Conservation (phyloP, 1,139 yeast genomes). For the Zygosaccharomyces pseudobailii region DNA sequence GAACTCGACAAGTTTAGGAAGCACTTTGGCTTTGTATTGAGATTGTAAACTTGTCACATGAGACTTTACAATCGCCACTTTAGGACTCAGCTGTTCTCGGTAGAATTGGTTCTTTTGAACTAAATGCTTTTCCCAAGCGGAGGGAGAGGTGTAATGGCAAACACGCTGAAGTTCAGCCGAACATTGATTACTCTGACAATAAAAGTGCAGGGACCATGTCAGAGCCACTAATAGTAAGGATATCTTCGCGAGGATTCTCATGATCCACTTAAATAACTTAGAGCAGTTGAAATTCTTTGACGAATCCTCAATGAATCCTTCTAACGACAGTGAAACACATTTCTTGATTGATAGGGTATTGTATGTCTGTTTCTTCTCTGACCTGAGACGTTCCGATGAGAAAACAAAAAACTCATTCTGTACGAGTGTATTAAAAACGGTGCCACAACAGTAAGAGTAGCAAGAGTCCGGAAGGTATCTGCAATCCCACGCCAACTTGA, state of each 20-base stretch:
- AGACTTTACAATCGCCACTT: not conserved
- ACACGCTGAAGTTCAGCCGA: constrained; percentile 13
- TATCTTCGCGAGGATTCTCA: constrained; percentile 15
- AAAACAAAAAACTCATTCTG: not conserved
- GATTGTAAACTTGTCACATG: not conserved
- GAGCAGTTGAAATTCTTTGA: not conserved
- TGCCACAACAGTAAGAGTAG: too few species aligned
- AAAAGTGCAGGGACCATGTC: constrained; percentile 17
- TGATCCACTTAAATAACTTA: not conserved
- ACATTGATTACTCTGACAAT: constrained; percentile 17
- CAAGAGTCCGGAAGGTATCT: too few species aligned
- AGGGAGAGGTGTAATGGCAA: constrained; percentile 21
- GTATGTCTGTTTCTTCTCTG: not conserved
- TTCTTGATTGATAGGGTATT: not conserved
- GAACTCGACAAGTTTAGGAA: constrained; percentile 1
- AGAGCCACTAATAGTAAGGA: constrained; percentile 11
- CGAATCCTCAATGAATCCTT: not conserved
- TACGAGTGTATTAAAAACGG: not conserved
- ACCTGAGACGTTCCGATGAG: not conserved
- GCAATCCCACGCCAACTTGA: too few species aligned
- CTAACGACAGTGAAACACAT: not conserved
- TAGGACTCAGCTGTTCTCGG: constrained; percentile 10
- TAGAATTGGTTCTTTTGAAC: constrained; percentile 11
- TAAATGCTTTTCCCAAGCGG: constrained; percentile 14
- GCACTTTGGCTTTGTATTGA: not conserved